A percentile compares a stretch with the other conserved stretches of the same genome.
phyloP scores from a whole-genome alignment of 495 filamentous ascomycete species.

The Aspergillus indologenus region DNA sequence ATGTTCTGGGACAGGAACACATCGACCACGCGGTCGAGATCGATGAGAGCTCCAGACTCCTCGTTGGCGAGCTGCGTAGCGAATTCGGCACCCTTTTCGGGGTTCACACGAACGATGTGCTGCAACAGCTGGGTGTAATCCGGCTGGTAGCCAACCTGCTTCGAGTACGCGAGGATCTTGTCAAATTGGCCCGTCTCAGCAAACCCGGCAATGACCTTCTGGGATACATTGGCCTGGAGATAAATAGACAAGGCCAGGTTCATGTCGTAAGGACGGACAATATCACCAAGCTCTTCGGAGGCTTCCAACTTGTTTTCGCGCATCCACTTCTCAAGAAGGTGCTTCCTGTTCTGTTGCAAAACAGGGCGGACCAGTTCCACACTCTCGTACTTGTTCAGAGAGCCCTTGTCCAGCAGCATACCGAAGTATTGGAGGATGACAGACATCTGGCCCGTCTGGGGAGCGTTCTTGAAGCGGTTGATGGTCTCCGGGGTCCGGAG shows the following conservation, averaged over 20 bases:
- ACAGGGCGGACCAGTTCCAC: constrained; percentile 92
- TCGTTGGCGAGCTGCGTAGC: constrained; percentile 83
- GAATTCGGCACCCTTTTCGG: constrained; percentile 94
- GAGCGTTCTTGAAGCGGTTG: constrained; percentile 85
- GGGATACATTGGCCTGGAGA: constrained; percentile 76
- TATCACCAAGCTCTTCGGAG: constrained; percentile 93
- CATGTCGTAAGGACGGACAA: constrained; percentile 85
- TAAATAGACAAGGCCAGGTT: constrained; percentile 83
- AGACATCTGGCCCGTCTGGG: constrained; percentile 70
- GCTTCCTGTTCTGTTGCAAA: constrained; percentile 87
- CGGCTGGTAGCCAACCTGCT: constrained; percentile 77
- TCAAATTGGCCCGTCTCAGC: constrained; percentile 96
- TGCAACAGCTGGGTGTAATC: constrained; percentile 89
- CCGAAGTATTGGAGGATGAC: constrained; percentile 97
- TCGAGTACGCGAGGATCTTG: constrained; percentile 86
- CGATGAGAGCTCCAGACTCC: constrained; percentile 78
- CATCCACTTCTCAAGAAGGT: constrained; percentile 96
- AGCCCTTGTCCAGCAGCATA: constrained; percentile 91
- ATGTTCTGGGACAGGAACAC: constrained; percentile 97
- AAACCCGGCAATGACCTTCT: constrained; percentile 91
- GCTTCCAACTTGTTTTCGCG: constrained; percentile 91
- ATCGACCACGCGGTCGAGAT: constrained; percentile 92
- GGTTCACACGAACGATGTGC: constrained; percentile 87
- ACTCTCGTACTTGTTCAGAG: constrained; percentile 87
- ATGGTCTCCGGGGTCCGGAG: constrained; percentile 91